Conservation (phyloP, 2,329 filamentous ascomycete genomes). For the Helotiales sp. region DNA sequence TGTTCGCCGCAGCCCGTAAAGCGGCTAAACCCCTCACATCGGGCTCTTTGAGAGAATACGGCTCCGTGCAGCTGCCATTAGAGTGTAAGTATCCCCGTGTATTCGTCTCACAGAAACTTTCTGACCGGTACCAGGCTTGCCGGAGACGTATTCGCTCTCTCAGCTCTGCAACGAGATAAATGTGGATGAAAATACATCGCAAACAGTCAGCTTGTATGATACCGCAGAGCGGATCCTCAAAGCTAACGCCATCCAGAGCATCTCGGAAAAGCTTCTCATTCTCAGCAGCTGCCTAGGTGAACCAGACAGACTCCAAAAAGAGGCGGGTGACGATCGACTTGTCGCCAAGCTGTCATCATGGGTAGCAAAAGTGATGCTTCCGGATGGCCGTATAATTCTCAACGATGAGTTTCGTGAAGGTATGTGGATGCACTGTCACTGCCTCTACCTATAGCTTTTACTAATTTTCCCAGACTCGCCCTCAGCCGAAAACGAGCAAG, state of each 20-base stretch:
- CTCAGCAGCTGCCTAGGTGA: slow-evolving; percentile 25
- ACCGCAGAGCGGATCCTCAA: no score
- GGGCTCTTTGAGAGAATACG: background rate
- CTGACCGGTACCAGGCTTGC: slow-evolving; percentile 19
- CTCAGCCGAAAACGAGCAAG: slow-evolving; percentile 4
- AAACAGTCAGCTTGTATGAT: no score
- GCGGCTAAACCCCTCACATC: slow-evolving; percentile 8
- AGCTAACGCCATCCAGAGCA: slow-evolving; percentile 12
- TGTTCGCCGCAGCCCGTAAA: slow-evolving; percentile 19
- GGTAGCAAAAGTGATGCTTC: slow-evolving; percentile 27
- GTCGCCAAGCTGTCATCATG: slow-evolving; percentile 22
- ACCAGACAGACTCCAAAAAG: slow-evolving; percentile 7
- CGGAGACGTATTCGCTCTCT: slow-evolving; percentile 23
- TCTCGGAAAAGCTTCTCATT: slow-evolving; percentile 27
- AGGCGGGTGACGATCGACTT: slow-evolving; percentile 14
- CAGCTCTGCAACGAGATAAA: slow-evolving; percentile 13
- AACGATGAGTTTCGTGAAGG: slow-evolving; percentile 27
- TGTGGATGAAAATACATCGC: background rate
- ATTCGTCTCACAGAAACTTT: background rate
- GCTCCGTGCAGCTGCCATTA: background rate
- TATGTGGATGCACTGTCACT: background rate
- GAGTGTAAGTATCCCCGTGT: slow-evolving; percentile 7
- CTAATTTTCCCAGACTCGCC: slow-evolving; percentile 5
- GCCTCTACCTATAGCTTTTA: background rate
- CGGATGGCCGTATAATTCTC: slow-evolving; percentile 21